Base-by-base conservation (phyloP, 306 rosid species). In the Oemleria cerasiformis region DNA sequence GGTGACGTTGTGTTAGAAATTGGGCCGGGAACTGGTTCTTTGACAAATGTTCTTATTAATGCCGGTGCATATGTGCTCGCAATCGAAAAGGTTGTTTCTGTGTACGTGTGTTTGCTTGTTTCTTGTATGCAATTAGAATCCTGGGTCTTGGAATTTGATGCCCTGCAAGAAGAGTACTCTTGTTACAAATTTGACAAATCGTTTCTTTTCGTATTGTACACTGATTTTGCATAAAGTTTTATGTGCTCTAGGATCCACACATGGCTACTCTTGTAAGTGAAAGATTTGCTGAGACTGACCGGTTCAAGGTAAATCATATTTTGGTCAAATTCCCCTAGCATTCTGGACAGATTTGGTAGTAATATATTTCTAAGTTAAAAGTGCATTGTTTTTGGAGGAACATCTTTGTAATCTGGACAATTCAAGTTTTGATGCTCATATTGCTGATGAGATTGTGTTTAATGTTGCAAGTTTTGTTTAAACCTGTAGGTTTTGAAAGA, bases 21-120 rank as follows among this genome's bases (percentile, higher is more conserved):
- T 82, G 95, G 97, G 59, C 96, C 98, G 0, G 98, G 98, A 82
- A 88, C 96, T 2, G 95, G 97, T 62, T 94, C 97, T 77, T 87
- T 94, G 88, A 91, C 98, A 13, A 77, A 83, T 65, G 81, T 84
- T 78, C 96, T 94, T 41, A 50, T 94, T 16, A 73, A 72, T 12
- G 83, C 92, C 2, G 97, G 95, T 7, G 95, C 96, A 0, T 67
- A 80, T 58, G 92, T 94, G 65, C 92, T 94, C 15, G 98, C 92
- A 7, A 81, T 91, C 65, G 95, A 91, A 81, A 94, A 94, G 97
- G 98, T 94, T 65, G 21, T 19, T 70, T 14, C 20, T 16, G 13
- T 54, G 21, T 30, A 30, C 3, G 36, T 69, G 41, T 19, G 0
- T 3, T 8, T 66, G 17, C 47, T 25, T 9, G 9, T 51, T 39